phyloP scores from a whole-genome alignment of 257 asterid genomes.

The Misopates orontium region DNA sequence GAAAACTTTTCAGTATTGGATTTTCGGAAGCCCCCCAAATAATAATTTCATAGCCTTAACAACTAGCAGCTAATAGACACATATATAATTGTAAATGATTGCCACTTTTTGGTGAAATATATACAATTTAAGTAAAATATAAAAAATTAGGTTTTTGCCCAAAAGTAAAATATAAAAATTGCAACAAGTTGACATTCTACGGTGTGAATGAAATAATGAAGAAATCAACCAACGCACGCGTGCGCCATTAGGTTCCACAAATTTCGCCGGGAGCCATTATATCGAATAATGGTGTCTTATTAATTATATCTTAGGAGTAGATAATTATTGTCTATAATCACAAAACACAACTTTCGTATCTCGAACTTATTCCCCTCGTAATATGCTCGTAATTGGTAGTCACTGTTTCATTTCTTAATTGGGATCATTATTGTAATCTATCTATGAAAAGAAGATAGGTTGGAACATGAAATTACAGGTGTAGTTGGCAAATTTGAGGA shows the following conservation, averaged over 20 bases:
- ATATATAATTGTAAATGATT: too few relatives aligned
- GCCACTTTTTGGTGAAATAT: too few relatives aligned
- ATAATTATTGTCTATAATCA: conserved; percentile 36
- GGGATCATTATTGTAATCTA: conserved; percentile 12
- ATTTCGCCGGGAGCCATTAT: conserved; percentile 30
- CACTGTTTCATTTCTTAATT: conserved; percentile 19
- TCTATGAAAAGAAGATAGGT: conserved; percentile 13
- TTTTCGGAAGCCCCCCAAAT: too few relatives aligned
- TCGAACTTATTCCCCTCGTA: conserved; percentile 30
- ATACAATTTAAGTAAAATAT: too few relatives aligned
- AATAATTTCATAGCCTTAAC: too few relatives aligned
- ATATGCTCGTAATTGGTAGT: conserved; percentile 33
- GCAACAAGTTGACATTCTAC: background rate
- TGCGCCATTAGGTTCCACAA: conserved; percentile 29
- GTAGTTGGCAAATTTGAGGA: conserved; percentile 1
- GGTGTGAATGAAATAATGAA: conserved; percentile 23
- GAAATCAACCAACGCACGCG: conserved; percentile 34
- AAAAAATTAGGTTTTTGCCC: too few relatives aligned
- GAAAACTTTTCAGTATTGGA: too few relatives aligned
- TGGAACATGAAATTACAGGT: conserved; percentile 23
- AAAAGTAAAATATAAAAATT: too few relatives aligned
- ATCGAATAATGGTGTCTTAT: conserved; percentile 35
- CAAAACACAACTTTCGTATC: conserved; percentile 31
- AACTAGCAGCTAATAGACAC: too few relatives aligned
- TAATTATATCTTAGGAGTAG: conserved; percentile 20